Percentiles rank a stretch among this genome's conserved stretches.
Evolutionary conservation across 1,139 yeast species (phyloP).

Genomic region (Diutina neorugosa): DNA sequence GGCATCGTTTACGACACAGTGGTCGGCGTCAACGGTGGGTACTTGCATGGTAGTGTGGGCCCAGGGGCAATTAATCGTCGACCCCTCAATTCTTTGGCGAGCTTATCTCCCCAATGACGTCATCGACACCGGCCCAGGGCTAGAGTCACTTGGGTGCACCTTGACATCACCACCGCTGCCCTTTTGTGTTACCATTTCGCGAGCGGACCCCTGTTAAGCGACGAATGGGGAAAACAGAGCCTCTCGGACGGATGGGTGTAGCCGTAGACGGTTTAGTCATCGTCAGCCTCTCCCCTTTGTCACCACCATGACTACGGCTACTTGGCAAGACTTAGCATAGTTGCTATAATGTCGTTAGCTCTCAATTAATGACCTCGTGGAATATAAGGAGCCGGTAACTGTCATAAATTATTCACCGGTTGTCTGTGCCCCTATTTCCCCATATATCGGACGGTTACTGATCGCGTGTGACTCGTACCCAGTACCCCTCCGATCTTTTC

Average conservation of each 20-base stretch:
- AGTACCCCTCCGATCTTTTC: not conserved
- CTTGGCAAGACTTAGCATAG: too few relatives aligned
- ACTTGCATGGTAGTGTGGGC: not conserved
- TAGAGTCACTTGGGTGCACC: not conserved
- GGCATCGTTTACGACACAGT: constrained; percentile 21
- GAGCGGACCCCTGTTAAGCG: not conserved
- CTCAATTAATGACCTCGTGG: too few relatives aligned
- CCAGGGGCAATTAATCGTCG: too few relatives aligned
- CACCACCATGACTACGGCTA: too few relatives aligned
- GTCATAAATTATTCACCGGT: too few relatives aligned
- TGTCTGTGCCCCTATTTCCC: too few relatives aligned
- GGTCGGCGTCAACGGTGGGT: constrained; percentile 7
- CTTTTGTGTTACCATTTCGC: not conserved
- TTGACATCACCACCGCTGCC: not conserved
- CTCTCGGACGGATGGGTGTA: too few relatives aligned
- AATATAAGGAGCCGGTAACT: too few relatives aligned
- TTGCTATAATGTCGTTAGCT: too few relatives aligned
- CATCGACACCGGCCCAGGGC: not conserved
- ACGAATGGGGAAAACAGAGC: too few relatives aligned
- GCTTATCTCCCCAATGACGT: not conserved
- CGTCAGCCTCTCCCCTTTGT: not conserved
- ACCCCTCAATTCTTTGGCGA: too few relatives aligned
- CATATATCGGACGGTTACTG: not conserved
- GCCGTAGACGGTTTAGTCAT: not conserved
- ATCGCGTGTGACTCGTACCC: not conserved